Base-by-base conservation (phyloP, 306 rosid species). In the Prunus fruticosa region DNA sequence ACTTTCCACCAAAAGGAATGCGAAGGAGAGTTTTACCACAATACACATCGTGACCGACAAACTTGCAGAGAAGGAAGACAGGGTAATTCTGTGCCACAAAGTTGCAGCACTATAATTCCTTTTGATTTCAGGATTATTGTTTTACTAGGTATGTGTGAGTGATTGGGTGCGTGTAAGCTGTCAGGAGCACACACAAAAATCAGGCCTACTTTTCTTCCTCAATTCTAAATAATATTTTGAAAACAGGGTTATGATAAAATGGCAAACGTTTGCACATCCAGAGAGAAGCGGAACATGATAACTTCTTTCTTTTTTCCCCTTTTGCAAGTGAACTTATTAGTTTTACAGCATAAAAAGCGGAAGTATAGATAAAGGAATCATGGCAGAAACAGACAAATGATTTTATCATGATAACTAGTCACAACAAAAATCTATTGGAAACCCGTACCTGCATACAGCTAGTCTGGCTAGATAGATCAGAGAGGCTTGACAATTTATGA, bases 361-460 rank as follows among this genome's bases (percentile, higher is more conserved):
- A 11, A 58, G 64, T 23, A 23, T 54, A 58, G 64, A 22, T 23
- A 58, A 58, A 4, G 15, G 30, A 58, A 58, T 11, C 64, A 58
- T 58, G 18, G 8, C 19, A 61, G 65, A 61, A 61, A 25, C 34
- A 57, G 30, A 22, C 13, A 20, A 57, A 57, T 57, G 63, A 4
- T 57, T 57, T 22, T 57, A 34, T 16, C 52, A 67, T 57, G 53
- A 78, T 66, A 34, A 56, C 71, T 30, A 18, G 20, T 12, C 45
- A 51, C 51, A 77, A 61, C 50, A 71, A 78, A 78, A 72, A 12
- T 15, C 70, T 64, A 58, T 30, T 46, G 43, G 60, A 71, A 76
- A 67, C 25, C 66, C 87, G 57, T 88, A 90, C 98, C 79, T 86
- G 93, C 9, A 88, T 84, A 64, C 82, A 77, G 88, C 69, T 75